Conservation (phyloP, 306 rosid genomes). For the Alnus rubra region DNA sequence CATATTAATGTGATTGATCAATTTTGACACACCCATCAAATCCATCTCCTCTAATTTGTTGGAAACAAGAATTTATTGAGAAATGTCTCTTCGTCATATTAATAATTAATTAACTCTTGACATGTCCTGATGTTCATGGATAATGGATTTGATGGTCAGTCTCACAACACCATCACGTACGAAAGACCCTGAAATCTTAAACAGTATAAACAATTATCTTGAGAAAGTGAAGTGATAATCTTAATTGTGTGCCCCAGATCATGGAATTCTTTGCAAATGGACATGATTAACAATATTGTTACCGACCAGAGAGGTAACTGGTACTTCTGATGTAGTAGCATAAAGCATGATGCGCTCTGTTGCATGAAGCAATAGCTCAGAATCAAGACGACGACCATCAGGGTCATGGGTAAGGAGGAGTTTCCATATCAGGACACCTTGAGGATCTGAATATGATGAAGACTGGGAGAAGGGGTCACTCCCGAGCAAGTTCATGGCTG, state of each 20-base stretch:
- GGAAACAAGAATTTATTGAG: background rate
- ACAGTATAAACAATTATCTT: background rate
- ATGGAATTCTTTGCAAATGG: background rate
- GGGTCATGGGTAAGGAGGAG: conserved; percentile 66
- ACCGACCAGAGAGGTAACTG: conserved; percentile 1
- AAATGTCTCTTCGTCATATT: background rate
- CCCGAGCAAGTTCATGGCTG: conserved; percentile 40
- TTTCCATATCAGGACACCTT: conserved; percentile 46
- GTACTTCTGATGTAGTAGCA: conserved; percentile 35
- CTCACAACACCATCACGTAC: background rate
- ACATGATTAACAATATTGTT: background rate
- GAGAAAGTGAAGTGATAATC: background rate
- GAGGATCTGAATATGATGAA: conserved; percentile 31
- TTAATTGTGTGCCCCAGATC: background rate
- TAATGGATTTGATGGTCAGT: background rate
- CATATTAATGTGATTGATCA: background rate
- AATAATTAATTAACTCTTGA: background rate
- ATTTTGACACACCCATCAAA: background rate
- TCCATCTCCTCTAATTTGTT: background rate
- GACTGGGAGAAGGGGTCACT: conserved; percentile 21
- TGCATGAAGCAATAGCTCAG: conserved; percentile 50
- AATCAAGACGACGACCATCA: conserved; percentile 63
- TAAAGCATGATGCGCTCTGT: conserved; percentile 55
- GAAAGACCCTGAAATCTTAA: background rate
- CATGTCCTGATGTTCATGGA: background rate